Evolutionary conservation across 306 rosid species (phyloP), one percentile per base, ranked within the genome.

Genomic region (Vigna trinervia): DNA sequence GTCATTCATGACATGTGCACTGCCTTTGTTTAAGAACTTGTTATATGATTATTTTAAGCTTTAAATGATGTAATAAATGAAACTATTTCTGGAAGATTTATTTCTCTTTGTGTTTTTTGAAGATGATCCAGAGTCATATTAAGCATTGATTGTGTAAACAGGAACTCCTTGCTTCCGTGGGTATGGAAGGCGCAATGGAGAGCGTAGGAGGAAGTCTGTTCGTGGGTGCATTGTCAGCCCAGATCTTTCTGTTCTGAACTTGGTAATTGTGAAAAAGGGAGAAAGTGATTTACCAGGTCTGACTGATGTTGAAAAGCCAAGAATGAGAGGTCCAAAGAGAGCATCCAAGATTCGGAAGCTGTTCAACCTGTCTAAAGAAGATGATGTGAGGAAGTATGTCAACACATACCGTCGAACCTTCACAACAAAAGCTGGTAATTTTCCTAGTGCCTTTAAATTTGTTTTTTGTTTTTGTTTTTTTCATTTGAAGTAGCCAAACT

Each of bases 191-290:
- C 84, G 84, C 12, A 81, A 75, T 17, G 84, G 81, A 23, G 84
- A 81, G 63, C 81, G 84, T 0, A 75, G 85, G 77, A 81, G 81
- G 22, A 81, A 81, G 78, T 81, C 85, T 69, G 85, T 81, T 5
- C 85, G 81, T 39, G 85, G 81, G 58, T 81, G 85, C 73, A 81
- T 81, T 81, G 85, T 81, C 68, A 81, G 85, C 73, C 85, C 77
- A 28, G 81, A 81, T 20, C 85, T 81, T 22, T 81, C 84, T 68
- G 84, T 80, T 56, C 57, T 74, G 76, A 80, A 80, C 76, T 67
- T 80, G 80, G 84, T 74, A 4, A 80, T 80, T 67, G 80, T 80
- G 54, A 80, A 80, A 71, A 80, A 80, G 80, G 84, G 84, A 36
- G 84, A 80, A 7, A 67, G 13, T 74, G 84, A 80, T 56, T 80